Evolutionary conservation across 2,329 filamentous ascomycete species (phyloP).

Genomic region (Drechslera avenae): DNA sequence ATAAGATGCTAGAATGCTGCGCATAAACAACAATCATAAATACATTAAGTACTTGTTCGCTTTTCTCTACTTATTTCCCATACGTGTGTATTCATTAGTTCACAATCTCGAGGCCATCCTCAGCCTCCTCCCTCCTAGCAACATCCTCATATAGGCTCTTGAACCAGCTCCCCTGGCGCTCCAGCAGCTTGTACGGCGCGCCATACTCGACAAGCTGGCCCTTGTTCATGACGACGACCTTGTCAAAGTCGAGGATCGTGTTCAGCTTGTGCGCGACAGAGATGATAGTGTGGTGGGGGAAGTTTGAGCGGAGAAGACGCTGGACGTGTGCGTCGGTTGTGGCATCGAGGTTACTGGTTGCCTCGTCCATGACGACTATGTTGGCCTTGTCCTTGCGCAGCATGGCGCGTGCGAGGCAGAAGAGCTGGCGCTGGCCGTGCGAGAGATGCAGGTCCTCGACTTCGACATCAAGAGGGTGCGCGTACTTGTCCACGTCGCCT

Average conservation of each 20-base stretch:
- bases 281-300: conserved; percentile 63
- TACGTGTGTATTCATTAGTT: background rate
- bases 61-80: no score
- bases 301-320: conserved; percentile 59
- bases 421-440: conserved; percentile 66
- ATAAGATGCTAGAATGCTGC: no score
- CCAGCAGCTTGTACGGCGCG: conserved; percentile 35
- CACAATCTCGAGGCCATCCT: conserved; percentile 3
- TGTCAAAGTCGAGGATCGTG: conserved; percentile 61
- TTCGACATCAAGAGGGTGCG: conserved; percentile 39
- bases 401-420: conserved; percentile 66
- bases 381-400: conserved; percentile 45
- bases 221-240: conserved; percentile 58
- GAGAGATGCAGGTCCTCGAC: conserved; percentile 42
- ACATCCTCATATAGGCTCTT: conserved; percentile 38
- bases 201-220: conserved; percentile 56
- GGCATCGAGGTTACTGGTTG: conserved; percentile 56
- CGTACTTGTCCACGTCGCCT: conserved; percentile 37
- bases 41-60: no score
- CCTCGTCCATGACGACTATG: conserved; percentile 42
- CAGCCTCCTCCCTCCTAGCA: background rate
- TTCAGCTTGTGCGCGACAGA: conserved; percentile 63
- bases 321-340: conserved; percentile 65
- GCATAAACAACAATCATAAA: no score
- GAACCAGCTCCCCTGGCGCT: conserved; percentile 39